Base-by-base conservation (phyloP, 495 filamentous ascomycete species). In the Tuber borchii region DNA sequence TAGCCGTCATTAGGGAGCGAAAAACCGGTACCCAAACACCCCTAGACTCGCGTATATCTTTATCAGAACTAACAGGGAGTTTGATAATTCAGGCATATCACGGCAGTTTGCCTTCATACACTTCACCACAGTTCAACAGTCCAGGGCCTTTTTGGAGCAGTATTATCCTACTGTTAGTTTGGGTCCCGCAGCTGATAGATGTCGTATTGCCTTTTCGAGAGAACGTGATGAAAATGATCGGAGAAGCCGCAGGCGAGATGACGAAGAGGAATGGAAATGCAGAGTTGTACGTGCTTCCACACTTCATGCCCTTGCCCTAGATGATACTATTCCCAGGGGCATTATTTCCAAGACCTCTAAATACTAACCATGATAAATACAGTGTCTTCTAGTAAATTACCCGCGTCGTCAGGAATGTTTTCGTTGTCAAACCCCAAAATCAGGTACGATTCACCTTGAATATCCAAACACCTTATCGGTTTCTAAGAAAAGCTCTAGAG, bases 261-360 rank as follows among this genome's bases (percentile, higher is more conserved):
- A 87, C 0, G 91, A 90, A 37, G 90, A 90, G 40, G 91, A 93
- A 79, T 96, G 93, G 93, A 90, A 87, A 22, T 96, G 93, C 79
- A 86, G 88, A 73, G 88, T 88, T 80, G 92, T 94, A 81, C 78
- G 87, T 85, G 73, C 65, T 65, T 65, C 56, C 56, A 5, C n/a
- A 65, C 10, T 14, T 65, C 56, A 34, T 26, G 16, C 14, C n/a
- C 71, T 26, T 34, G 70, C 68, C 65, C 37, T n/a, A 68, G 9
- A 10, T 65, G 34, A 20, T 43, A 7, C 56, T 69, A 14, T 39
- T 51, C 12, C 19, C 14, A 75, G 71, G n/a, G 31, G 71, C 73
- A 71, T 72, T 20, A 2, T 39, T 12, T 69, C 51, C 17, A n/a
- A 31, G 14, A 31, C 56, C 56, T 39, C 42, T 69, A 65, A 73